These are phyloP conservation scores for Dendrobium officinale DNA, from an alignment of 106 monocot species.

Conservation along the genomic window DNA sequence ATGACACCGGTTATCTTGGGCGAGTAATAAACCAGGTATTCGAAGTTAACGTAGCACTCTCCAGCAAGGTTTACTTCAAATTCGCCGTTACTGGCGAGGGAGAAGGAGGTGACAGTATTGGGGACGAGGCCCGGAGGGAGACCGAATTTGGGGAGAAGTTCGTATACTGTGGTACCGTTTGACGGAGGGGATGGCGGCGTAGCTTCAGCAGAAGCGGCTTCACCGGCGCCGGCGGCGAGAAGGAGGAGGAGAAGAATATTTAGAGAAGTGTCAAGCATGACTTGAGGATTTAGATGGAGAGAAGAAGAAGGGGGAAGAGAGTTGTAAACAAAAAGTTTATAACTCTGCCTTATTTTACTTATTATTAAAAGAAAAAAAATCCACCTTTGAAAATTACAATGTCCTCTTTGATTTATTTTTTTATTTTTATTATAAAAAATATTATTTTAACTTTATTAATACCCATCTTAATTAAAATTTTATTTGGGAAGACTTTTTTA, in stretches of 20 bases:
- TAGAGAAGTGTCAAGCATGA: neutral
- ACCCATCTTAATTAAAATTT: too few relatives aligned
- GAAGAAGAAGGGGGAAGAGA: too few relatives aligned
- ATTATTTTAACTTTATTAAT: too few relatives aligned
- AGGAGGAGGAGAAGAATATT: slow-evolving; percentile 7
- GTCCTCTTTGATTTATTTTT: too few relatives aligned
- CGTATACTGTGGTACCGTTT: slow-evolving; percentile 42
- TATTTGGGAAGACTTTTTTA: too few relatives aligned
- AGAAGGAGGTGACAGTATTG: slow-evolving; percentile 41
- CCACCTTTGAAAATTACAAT: too few relatives aligned
- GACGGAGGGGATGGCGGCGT: slow-evolving; percentile 1
- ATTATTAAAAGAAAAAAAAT: too few relatives aligned
- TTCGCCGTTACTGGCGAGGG: slow-evolving; percentile 30
- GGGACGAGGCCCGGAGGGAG: slow-evolving; percentile 79
- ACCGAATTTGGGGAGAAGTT: slow-evolving; percentile 57
- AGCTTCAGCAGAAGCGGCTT: neutral
- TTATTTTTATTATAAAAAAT: too few relatives aligned
- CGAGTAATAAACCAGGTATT: slow-evolving; percentile 62
- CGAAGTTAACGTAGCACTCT: slow-evolving; percentile 67
- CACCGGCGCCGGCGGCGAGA: neutral
- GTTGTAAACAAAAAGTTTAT: too few relatives aligned
- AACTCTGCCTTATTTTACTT: too few relatives aligned
- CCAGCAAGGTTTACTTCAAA: slow-evolving; percentile 36
- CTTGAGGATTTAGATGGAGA: neutral
- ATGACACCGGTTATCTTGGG: too few relatives aligned